phyloP scores from a whole-genome alignment of 805 yeast species.

The Isabelozyma rhagii region DNA sequence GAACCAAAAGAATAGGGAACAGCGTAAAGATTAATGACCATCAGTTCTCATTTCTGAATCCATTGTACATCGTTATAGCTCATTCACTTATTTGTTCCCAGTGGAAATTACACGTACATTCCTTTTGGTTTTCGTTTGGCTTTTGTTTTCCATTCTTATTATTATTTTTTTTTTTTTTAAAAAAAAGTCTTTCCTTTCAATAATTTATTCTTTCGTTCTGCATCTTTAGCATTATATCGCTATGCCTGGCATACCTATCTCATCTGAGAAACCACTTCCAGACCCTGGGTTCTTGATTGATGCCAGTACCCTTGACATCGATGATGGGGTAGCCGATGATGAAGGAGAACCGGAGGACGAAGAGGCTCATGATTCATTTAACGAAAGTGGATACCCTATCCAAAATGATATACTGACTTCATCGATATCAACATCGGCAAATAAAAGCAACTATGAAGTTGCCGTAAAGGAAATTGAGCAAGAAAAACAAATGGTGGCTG shows the following conservation, averaged over 20 bases:
- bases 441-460: conserved; percentile 23
- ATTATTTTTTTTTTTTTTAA: not conserved
- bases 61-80: too few species aligned
- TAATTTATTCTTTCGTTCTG: not conserved
- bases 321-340: not conserved
- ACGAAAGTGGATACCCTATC: not conserved
- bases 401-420: not conserved
- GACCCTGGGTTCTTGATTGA: not conserved
- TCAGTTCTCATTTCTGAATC: too few species aligned
- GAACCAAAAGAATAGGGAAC: not conserved
- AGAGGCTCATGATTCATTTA: not conserved
- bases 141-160: not conserved
- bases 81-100: not conserved
- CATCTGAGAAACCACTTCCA: not conserved
- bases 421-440: not conserved
- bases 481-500: conserved; percentile 70
- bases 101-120: not conserved
- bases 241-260: not conserved
- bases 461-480: conserved; percentile 79
- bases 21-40: not conserved
- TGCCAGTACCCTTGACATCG: not conserved
- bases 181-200: not conserved
- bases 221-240: not conserved
- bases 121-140: not conserved
- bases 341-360: not conserved